Evolutionary conservation across 1,284 basidiomycete genomes (phyloP).

Genomic region (Puccinia horiana): DNA sequence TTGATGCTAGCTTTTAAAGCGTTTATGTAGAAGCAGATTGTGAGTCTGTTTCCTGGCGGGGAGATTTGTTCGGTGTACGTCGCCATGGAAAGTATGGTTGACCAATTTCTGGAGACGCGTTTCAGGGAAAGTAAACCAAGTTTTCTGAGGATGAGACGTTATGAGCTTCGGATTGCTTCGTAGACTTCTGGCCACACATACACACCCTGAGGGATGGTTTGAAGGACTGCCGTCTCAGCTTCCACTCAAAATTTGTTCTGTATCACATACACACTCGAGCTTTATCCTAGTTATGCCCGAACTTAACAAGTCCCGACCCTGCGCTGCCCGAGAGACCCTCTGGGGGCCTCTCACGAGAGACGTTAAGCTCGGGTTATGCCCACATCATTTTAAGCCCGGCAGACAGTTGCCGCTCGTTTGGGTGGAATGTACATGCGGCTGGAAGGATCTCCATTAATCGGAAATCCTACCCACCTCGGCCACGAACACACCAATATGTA

Average conservation of each 20-base stretch:
- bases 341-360: too few relatives aligned
- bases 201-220: constrained; percentile 12
- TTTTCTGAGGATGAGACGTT: constrained; percentile 8
- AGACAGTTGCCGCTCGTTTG: too few relatives aligned
- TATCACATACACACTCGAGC: too few relatives aligned
- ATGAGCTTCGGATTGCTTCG: neutral
- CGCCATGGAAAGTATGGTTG: neutral
- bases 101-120: neutral
- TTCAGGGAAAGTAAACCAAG: neutral
- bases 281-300: too few relatives aligned
- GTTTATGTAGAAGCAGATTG: neutral
- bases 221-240: neutral
- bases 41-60: neutral
- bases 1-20: neutral
- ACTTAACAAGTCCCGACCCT: too few relatives aligned
- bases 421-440: too few relatives aligned
- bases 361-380: too few relatives aligned
- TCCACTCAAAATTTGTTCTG: neutral
- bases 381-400: too few relatives aligned
- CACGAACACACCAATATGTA: too few relatives aligned
- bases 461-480: too few relatives aligned
- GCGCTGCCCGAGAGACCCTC: too few relatives aligned
- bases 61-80: neutral
- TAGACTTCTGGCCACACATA: neutral
- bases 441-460: too few relatives aligned